Evolutionary conservation across 129 eudicot genomes (phyloP).

Genomic region (Smallanthus sonchifolius): DNA sequence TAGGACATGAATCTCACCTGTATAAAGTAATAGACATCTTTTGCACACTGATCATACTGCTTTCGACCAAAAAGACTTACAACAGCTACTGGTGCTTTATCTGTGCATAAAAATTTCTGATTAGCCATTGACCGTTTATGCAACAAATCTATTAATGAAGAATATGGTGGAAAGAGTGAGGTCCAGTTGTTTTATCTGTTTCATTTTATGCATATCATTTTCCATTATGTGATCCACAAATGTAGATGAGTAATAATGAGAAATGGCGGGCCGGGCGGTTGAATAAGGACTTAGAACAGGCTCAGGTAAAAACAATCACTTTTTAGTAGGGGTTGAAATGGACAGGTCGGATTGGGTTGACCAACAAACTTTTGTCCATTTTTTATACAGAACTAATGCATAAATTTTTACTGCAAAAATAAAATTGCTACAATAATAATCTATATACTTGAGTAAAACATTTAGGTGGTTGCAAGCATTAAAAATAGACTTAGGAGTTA

Average conservation of each 20-base stretch:
- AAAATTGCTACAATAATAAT: background rate
- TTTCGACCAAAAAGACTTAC: slow-evolving; percentile 88
- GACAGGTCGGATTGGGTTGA: background rate
- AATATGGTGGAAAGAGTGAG: background rate
- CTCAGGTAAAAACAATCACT: background rate
- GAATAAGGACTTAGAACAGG: background rate
- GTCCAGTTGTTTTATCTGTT: background rate
- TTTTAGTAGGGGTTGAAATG: background rate
- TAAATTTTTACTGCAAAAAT: background rate
- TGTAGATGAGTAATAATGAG: background rate
- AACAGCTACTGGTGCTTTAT: slow-evolving; percentile 90
- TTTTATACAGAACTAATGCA: background rate
- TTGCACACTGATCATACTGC: slow-evolving; percentile 91
- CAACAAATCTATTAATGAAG: background rate
- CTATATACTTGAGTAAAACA: background rate
- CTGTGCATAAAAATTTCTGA: slow-evolving; percentile 26
- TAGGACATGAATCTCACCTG: slow-evolving; percentile 47
- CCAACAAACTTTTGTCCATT: background rate
- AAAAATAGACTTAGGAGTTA: background rate
- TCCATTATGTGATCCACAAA: slow-evolving; percentile 1
- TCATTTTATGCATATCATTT: background rate
- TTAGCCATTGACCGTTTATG: slow-evolving; percentile 4
- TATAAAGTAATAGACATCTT: slow-evolving; percentile 85
- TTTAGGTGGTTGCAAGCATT: background rate
- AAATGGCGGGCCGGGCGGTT: background rate